Evolutionary conservation across 306 rosid species (phyloP), one percentile per base, ranked within the genome.

Genomic region (Crotalaria pallida): DNA sequence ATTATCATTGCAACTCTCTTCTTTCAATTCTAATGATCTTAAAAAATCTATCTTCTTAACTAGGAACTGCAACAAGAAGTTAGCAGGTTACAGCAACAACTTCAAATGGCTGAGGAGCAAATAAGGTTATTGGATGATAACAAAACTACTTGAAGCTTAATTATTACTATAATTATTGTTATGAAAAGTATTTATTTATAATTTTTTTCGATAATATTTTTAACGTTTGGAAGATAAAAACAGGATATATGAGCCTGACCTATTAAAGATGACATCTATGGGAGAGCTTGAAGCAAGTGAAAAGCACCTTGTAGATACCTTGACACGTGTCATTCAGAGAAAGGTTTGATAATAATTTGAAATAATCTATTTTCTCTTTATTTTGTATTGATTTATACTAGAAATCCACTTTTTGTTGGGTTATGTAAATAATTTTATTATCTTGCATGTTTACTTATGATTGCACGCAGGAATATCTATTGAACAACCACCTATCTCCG

Each of bases 1-100:
- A 26, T 26, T 1, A 26, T 1, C 4, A 26, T 1, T 26, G 4
- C 31, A 26, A 26, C 2, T 4, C 4, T 26, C 6, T 31, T 6
- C 36, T 31, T 31, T 27, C 5, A 27, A 27, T 27, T 27, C 5
- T 4, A 0, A 2, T 27, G 33, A 4, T 27, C 33, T 27, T 0
- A 27, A 0, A 27, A 27, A 27, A 27, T 0, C 33, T 27, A 11
- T 59, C 52, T 49, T 62, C 29, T 33, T 38, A 1, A 29, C 72
- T 15, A 93, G 98, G 97, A 93, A 33, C 88, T 88, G 23, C 92
- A 87, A 36, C 92, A 85, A 34, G 92, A 90, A 79, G 79, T 88
- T 58, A 73, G 59, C 48, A 76, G 85, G n/a, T 47, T 90, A 60
- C 89, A 86, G 40, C 97, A 93, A 48, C 92, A 88, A 55, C 85